These are phyloP conservation scores for Paulinella micropora DNA, from an alignment of 78 protist genomes.

Conservation along the genomic window DNA sequence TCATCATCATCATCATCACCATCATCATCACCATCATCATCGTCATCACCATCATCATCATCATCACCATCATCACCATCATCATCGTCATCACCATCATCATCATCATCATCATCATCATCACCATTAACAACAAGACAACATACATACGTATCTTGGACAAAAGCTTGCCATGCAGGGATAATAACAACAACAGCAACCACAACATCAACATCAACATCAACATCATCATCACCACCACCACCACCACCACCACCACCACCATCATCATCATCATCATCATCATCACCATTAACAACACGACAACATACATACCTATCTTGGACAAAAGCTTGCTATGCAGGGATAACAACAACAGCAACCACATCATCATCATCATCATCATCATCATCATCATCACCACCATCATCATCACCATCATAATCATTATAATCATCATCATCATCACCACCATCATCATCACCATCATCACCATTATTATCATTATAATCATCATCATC, in stretches of 20 bases:
- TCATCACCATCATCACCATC: background rate
- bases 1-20: background rate
- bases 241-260: background rate
- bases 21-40: background rate
- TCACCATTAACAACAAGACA: background rate
- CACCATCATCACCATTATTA: too few species aligned
- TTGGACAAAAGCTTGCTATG: background rate
- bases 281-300: background rate
- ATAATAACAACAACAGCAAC: too few species aligned
- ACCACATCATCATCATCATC: too few species aligned
- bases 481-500: too few species aligned
- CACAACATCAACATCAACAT: too few species aligned
- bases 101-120: background rate
- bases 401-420: too few species aligned
- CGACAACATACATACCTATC: background rate
- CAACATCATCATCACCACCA: background rate
- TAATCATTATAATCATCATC: too few species aligned
- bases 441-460: too few species aligned
- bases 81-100: background rate
- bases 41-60: background rate
- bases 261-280: background rate
- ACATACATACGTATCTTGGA: background rate
- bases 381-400: too few species aligned
- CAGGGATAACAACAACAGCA: too few species aligned
- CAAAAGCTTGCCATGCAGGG: background rate